A percentile compares a stretch with the other conserved stretches of the same genome.
These are phyloP conservation scores for Zea luxurians DNA, from an alignment of 176 grass and related monocot species.

Conservation along the genomic window DNA sequence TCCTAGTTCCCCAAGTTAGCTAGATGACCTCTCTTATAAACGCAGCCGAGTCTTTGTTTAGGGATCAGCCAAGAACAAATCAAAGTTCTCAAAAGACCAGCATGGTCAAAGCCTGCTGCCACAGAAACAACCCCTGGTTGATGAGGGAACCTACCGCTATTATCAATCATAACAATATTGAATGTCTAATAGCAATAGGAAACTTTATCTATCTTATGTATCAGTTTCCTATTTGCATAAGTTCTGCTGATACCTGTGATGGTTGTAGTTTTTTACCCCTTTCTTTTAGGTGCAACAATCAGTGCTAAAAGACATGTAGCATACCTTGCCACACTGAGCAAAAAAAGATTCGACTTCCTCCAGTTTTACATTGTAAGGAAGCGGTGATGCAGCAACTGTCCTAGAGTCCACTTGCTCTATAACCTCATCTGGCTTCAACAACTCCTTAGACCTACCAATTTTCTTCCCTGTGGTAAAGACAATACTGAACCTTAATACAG, in stretches of 20 bases:
- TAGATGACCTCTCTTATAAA: neutral
- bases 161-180: neutral
- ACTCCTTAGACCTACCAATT: constrained; percentile 65
- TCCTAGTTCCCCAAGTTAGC: neutral
- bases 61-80: neutral
- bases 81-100: neutral
- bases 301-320: constrained; percentile 5
- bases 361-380: constrained; percentile 78
- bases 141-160: neutral
- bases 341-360: constrained; percentile 87
- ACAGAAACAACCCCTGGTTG: neutral
- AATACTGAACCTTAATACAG: constrained; percentile 15
- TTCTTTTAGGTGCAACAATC: constrained; percentile 14
- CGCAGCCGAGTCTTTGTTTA: neutral
- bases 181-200: constrained; percentile 15
- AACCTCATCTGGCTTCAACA: constrained; percentile 72
- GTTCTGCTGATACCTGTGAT: constrained; percentile 2
- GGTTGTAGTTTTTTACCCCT: neutral
- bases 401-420: constrained; percentile 76
- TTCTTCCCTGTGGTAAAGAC: constrained; percentile 56
- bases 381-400: constrained; percentile 76
- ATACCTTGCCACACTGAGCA: constrained; percentile 66
- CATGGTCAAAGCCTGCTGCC: neutral
- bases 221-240: constrained; percentile 25
- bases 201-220: neutral